phyloP scores from a whole-genome alignment of 2,329 filamentous ascomycete species.

The Leptographium wingfieldii region DNA sequence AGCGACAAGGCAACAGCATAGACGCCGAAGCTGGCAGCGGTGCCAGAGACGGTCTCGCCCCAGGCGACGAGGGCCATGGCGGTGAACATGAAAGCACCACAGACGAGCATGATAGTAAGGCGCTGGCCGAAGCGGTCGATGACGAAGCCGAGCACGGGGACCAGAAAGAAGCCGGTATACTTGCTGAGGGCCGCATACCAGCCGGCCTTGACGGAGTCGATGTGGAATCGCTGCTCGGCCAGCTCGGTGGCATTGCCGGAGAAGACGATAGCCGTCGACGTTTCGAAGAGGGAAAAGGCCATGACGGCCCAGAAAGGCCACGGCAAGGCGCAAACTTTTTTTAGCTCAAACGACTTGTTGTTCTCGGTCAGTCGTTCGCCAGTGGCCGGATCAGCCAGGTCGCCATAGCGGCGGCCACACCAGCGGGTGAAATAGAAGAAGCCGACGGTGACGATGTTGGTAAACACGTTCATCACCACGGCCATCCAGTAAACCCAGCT shows the following conservation, averaged over 20 bases:
- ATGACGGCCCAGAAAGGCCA: slow-evolving; percentile 48
- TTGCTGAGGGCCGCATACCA: slow-evolving; percentile 47
- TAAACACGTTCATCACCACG: slow-evolving; percentile 52
- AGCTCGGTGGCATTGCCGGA: slow-evolving; percentile 47
- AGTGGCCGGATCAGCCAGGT: slow-evolving; percentile 39
- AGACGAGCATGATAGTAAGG: slow-evolving; percentile 24
- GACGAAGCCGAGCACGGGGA: slow-evolving; percentile 34
- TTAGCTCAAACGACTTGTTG: slow-evolving; percentile 42
- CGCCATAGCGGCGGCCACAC: slow-evolving; percentile 28
- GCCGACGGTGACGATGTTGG: slow-evolving; percentile 37
- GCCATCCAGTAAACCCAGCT: slow-evolving; percentile 50
- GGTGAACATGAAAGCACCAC: slow-evolving; percentile 36
- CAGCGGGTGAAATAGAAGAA: slow-evolving; percentile 42
- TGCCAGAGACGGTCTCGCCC: slow-evolving; percentile 33
- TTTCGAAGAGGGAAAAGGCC: slow-evolving; percentile 45
- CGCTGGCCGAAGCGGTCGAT: slow-evolving; percentile 27
- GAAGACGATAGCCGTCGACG: slow-evolving; percentile 41
- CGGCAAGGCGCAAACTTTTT: slow-evolving; percentile 42
- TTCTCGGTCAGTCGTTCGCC: slow-evolving; percentile 47
- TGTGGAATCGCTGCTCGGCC: slow-evolving; percentile 44
- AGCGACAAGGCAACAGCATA: slow-evolving; percentile 43
- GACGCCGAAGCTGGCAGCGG: slow-evolving; percentile 45
- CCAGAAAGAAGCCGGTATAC: slow-evolving; percentile 44
- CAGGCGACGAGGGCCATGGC: slow-evolving; percentile 43
- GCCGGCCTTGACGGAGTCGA: slow-evolving; percentile 40